Evolutionary conservation across 2,329 filamentous ascomycete genomes (phyloP).

Genomic region (Cordyceps militaris): DNA sequence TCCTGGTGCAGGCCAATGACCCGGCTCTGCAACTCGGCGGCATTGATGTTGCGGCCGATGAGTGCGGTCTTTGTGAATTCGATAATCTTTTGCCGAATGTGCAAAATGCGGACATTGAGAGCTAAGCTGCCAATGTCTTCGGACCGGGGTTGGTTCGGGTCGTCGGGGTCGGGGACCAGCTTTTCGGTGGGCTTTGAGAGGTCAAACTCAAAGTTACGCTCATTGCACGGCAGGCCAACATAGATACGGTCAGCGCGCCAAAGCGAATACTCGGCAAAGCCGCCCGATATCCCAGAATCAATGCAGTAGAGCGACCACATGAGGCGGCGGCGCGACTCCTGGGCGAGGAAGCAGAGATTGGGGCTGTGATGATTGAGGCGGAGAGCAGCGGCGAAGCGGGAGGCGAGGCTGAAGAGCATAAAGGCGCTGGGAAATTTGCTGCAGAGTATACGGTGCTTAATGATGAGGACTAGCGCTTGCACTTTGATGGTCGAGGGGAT

Average conservation of each 20-base stretch:
- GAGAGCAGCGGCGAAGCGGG: slow-evolving; percentile 35
- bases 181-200: slow-evolving; percentile 47
- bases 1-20: slow-evolving; percentile 42
- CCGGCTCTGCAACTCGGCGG: slow-evolving; percentile 35
- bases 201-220: slow-evolving; percentile 48
- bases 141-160: slow-evolving; percentile 32
- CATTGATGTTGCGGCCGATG: slow-evolving; percentile 31
- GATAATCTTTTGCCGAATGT: slow-evolving; percentile 47
- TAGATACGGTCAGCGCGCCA: slow-evolving; percentile 36
- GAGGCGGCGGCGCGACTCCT: slow-evolving; percentile 36
- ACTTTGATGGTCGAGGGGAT: slow-evolving; percentile 51
- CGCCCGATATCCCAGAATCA: slow-evolving; percentile 35
- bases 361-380: slow-evolving; percentile 37
- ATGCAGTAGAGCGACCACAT: slow-evolving; percentile 40
- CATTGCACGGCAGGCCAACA: slow-evolving; percentile 35
- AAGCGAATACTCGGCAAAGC: slow-evolving; percentile 38
- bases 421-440: slow-evolving; percentile 39
- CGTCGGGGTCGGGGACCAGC: slow-evolving; percentile 38
- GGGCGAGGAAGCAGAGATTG: slow-evolving; percentile 32
- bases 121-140: slow-evolving; percentile 51
- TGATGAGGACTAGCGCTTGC: slow-evolving; percentile 38
- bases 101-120: slow-evolving; percentile 49
- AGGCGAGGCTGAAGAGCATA: slow-evolving; percentile 37
- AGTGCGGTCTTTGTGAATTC: slow-evolving; percentile 43
- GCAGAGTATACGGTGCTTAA: slow-evolving; percentile 38